Conservation (phyloP, 805 yeast species). For the Lipomyces starkeyi region DNA sequence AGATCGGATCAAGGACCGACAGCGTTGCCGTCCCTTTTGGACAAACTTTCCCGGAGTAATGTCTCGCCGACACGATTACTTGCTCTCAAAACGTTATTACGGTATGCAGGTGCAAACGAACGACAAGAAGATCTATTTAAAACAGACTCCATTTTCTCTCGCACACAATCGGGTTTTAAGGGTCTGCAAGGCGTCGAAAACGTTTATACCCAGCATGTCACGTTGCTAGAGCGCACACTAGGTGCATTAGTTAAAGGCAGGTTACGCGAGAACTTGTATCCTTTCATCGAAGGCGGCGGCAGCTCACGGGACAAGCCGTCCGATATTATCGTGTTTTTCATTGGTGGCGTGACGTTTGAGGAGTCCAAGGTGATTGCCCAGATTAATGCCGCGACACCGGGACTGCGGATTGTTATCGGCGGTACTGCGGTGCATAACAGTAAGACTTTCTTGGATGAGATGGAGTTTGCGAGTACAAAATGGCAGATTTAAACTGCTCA, state of each 20-base stretch:
- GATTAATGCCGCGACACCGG: conserved; percentile 59
- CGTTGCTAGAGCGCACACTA: conserved; percentile 63
- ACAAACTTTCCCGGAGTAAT: conserved; percentile 38
- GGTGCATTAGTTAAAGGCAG: conserved; percentile 52
- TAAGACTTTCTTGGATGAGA: conserved; percentile 48
- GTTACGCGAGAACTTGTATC: conserved; percentile 51
- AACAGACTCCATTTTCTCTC: conserved; percentile 48
- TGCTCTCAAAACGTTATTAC: conserved; percentile 55
- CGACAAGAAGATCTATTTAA: conserved; percentile 53
- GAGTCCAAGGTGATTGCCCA: conserved; percentile 85
- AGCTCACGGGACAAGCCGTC: conserved; percentile 46
- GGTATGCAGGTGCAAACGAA: conserved; percentile 52
- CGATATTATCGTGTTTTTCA: conserved; percentile 50
- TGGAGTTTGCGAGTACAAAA: conserved; percentile 49
- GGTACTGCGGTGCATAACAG: conserved; percentile 69
- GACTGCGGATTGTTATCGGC: conserved; percentile 77
- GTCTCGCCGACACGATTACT: conserved; percentile 48
- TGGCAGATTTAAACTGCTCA: conserved; percentile 43
- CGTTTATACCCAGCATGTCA: conserved; percentile 89
- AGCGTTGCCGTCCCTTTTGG: conserved; percentile 50
- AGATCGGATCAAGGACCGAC: conserved; percentile 45
- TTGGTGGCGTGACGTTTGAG: conserved; percentile 92
- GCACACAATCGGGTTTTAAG: conserved; percentile 52
- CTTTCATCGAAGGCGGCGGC: conserved; percentile 52
- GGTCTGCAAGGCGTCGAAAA: conserved; percentile 54